Conservation (phyloP, 768 basidiomycete species). For the Pleurotus djamor region DNA sequence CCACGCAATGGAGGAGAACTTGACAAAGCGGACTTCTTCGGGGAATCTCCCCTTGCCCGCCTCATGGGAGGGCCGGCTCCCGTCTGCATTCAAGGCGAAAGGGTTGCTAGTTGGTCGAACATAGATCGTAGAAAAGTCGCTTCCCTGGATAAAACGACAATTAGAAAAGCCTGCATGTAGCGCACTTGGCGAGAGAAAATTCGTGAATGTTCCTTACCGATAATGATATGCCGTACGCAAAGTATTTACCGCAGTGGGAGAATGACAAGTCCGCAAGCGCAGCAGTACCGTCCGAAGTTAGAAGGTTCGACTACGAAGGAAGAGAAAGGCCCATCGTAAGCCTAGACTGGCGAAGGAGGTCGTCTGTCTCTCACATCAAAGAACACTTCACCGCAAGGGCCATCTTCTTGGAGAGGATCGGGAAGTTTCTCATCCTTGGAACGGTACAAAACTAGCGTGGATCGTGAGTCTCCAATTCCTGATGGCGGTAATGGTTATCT, state of each 20-base stretch:
- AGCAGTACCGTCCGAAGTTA: conserved; percentile 72
- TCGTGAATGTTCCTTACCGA: conserved; percentile 45
- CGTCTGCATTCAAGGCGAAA: conserved; percentile 35
- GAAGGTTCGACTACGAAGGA: conserved; percentile 57
- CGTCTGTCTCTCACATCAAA: conserved; percentile 60
- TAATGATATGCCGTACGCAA: conserved; percentile 73
- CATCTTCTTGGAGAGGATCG: conserved; percentile 41
- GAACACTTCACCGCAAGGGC: conserved; percentile 63
- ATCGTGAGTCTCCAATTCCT: conserved; percentile 1
- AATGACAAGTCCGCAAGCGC: conserved; percentile 59
- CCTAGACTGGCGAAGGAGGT: background rate
- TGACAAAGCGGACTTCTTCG: conserved; percentile 74
- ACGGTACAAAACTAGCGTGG: conserved; percentile 53
- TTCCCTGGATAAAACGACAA: conserved; percentile 49
- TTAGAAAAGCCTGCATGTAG: background rate
- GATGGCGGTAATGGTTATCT: conserved; percentile 7
- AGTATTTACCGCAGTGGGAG: conserved; percentile 67
- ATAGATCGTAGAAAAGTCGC: conserved; percentile 70
- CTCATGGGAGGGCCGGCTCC: conserved; percentile 38
- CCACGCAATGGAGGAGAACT: conserved; percentile 75
- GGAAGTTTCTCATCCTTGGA: conserved; percentile 55
- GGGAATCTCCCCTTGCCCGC: conserved; percentile 40
- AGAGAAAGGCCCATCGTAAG: background rate
- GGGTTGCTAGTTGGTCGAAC: conserved; percentile 63
- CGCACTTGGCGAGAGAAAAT: background rate